These are phyloP conservation scores for Termitomyces sp. DNA, from an alignment of 768 basidiomycete species.

Conservation along the genomic window DNA sequence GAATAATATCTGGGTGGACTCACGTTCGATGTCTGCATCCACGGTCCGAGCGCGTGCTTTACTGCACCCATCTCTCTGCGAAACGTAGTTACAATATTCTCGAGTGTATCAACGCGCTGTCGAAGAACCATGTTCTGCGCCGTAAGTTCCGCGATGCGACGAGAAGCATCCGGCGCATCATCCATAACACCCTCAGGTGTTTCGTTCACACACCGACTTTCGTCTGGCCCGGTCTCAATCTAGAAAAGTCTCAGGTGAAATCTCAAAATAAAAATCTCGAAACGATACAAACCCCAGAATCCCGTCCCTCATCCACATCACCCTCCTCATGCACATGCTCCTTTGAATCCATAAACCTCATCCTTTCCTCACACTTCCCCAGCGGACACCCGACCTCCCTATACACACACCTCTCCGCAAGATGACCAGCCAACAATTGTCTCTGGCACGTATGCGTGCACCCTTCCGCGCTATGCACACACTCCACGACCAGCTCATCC, in stretches of 20 bases:
- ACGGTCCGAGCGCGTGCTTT: constrained; percentile 55
- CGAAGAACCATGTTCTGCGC: constrained; percentile 65
- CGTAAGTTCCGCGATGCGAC: constrained; percentile 36
- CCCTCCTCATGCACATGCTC: constrained; percentile 8
- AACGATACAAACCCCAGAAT: background rate
- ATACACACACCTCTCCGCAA: constrained; percentile 57
- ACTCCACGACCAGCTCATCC: constrained; percentile 76
- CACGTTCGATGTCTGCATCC: constrained; percentile 17
- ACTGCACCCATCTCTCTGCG: constrained; percentile 52
- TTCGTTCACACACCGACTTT: background rate
- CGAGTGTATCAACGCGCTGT: constrained; percentile 51
- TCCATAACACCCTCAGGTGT: background rate
- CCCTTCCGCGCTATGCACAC: constrained; percentile 53
- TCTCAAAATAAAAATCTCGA: background rate
- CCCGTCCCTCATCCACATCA: background rate
- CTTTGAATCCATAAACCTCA: constrained; percentile 5
- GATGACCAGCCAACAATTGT: constrained; percentile 57
- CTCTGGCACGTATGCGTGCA: constrained; percentile 64
- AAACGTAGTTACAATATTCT: constrained; percentile 45
- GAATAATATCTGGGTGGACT: constrained; percentile 6
- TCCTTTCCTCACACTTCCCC: constrained; percentile 33
- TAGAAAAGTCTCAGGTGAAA: background rate
- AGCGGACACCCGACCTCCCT: constrained; percentile 47
- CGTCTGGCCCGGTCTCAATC: background rate
- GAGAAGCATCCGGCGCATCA: constrained; percentile 35